Percentiles rank a stretch among this genome's conserved stretches.
Evolutionary conservation across 352 stramenopile species (phyloP).

Genomic region (Blastocystis sp.): DNA sequence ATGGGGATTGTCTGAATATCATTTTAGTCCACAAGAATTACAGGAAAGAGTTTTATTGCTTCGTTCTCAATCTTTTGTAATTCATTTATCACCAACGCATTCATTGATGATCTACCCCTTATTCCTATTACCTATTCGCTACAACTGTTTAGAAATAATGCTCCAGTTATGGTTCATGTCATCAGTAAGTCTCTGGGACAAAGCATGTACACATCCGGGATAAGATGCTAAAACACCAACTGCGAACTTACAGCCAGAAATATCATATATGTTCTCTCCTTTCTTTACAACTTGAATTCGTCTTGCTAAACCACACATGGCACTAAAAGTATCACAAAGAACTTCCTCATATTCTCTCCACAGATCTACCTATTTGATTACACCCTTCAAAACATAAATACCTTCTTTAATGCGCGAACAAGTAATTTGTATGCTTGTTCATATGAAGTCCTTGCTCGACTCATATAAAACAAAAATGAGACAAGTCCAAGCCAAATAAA

Average conservation of each 20-base stretch:
- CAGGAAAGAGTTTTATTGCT: neutral
- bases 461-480: slow-evolving; percentile 5
- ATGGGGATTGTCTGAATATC: slow-evolving; percentile 11
- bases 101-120: neutral
- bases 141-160: slow-evolving; percentile 48
- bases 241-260: neutral
- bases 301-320: slow-evolving; percentile 13
- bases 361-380: slow-evolving; percentile 10
- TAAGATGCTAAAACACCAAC: slow-evolving; percentile 14
- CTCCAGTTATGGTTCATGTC: slow-evolving; percentile 56
- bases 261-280: neutral
- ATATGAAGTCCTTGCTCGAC: neutral
- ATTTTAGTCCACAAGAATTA: neutral
- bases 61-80: slow-evolving; percentile 35
- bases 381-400: neutral
- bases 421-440: slow-evolving; percentile 28
- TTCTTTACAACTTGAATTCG: neutral
- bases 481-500: neutral
- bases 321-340: slow-evolving; percentile 42
- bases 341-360: slow-evolving; percentile 51
- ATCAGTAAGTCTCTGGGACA: neutral
- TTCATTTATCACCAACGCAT: slow-evolving; percentile 31
- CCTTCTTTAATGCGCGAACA: slow-evolving; percentile 53
- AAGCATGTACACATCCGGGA: neutral
- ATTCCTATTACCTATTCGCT: neutral